Base-by-base conservation (phyloP, 192 early-diverging fungal species). In the Lunasporangiospora selenospora region DNA sequence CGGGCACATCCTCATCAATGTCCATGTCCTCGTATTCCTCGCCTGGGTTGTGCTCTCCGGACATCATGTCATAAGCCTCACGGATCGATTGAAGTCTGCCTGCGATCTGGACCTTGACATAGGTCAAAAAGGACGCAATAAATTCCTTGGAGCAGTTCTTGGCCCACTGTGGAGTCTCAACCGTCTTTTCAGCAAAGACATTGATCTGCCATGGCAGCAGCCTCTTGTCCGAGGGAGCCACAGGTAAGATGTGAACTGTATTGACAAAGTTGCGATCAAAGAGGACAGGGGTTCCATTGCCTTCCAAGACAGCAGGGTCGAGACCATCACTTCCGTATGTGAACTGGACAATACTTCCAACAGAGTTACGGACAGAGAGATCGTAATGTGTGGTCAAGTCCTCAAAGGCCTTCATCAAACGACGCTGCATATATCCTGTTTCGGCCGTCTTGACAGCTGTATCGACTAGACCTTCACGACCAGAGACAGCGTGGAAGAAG, bases 401-500 rank as follows among this genome's bases (percentile, higher is more conserved):
- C 79, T 99, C 98, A 26, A 99, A 84, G 9, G 95, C 95, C 83
- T 98, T 98, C 90, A 95, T 95, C 34, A 99, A 81, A 75, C 95
- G 92, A 45, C 95, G 85, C 75, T 93, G 92, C 95, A 97, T 98
- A 76, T 98, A 98, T 41, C 98, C 98, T 5, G 98, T 99, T 81
- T 99, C 98, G 23, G 98, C 98, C 46, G 98, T 99, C 67, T 99
- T 99, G 75, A 99, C 98, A 44, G 98, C 98, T 7, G 98, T 98
- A 82, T 99, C 98, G 36, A 99, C 95, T 53, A 99, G 85, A 80
- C 98, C 98, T 88, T 99, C 98, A 81, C 98, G 94, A 75, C 98
- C 98, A 43, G 97, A 98, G 13, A 98, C 92, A 53, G 97, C 98
- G 81, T 99, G 98, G 86, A 98, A 99, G 52, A 99, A 81, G 78